Percentiles rank a stretch among this genome's conserved stretches.
Conservation (phyloP, 305 asterid genomes). For the Ajuga reptans region DNA sequence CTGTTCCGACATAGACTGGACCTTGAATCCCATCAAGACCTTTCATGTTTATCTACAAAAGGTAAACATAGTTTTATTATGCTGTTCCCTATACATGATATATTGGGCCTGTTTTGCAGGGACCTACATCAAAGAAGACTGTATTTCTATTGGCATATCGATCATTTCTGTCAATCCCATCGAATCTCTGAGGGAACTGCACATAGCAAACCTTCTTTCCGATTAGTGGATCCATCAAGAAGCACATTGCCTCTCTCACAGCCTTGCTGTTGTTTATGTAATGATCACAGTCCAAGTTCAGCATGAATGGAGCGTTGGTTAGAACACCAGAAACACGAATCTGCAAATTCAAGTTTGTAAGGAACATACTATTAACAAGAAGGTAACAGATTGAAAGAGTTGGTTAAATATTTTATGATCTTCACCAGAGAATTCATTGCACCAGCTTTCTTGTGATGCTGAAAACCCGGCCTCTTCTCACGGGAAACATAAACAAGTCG, state of each 20-base stretch:
- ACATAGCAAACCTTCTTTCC: constrained; percentile 92
- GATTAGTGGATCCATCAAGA: constrained; percentile 86
- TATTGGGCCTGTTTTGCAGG: constrained; percentile 3
- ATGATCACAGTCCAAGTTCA: constrained; percentile 98
- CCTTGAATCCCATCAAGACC: constrained; percentile 98
- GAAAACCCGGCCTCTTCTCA: constrained; percentile 96
- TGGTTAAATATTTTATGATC: constrained; percentile 17
- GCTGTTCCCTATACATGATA: neutral
- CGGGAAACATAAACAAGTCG: constrained; percentile 97
- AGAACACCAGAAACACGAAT: constrained; percentile 94
- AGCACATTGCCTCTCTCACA: constrained; percentile 91
- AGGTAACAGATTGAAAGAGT: neutral
- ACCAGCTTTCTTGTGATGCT: constrained; percentile 96
- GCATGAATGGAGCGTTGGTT: constrained; percentile 97
- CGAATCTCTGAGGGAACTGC: constrained; percentile 96
- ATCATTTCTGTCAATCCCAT: constrained; percentile 84
- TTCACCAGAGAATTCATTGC: constrained; percentile 98
- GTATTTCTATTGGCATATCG: constrained; percentile 96
- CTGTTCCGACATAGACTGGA: constrained; percentile 96
- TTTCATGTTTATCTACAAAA: constrained; percentile 83
- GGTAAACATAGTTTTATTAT: neutral
- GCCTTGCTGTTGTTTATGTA: constrained; percentile 95
- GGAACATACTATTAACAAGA: neutral
- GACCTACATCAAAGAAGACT: constrained; percentile 85
- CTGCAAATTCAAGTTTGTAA: constrained; percentile 31